These are phyloP conservation scores for Xylariaceae sp. DNA, from an alignment of 2,329 filamentous ascomycete species.

Conservation along the genomic window DNA sequence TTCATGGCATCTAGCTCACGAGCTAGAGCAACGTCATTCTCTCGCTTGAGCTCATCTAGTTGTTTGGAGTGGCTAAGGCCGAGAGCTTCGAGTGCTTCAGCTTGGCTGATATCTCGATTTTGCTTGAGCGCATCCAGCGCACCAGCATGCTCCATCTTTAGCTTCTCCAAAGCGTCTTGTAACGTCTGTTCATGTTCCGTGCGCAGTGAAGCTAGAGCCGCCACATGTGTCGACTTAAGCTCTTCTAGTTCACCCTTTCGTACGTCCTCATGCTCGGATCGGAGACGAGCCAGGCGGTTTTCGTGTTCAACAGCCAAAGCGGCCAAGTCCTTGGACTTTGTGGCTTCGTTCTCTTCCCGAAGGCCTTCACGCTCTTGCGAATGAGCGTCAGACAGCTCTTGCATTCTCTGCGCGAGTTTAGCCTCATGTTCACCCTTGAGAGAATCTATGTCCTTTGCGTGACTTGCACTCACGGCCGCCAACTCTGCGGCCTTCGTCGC, in stretches of 20 bases:
- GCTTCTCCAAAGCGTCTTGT: slow-evolving; percentile 9
- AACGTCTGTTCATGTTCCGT: slow-evolving; percentile 17
- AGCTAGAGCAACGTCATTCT: slow-evolving; percentile 16
- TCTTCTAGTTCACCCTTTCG: slow-evolving; percentile 15
- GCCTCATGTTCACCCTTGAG: slow-evolving; percentile 19
- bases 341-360: slow-evolving; percentile 12
- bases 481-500: slow-evolving; percentile 14
- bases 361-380: slow-evolving; percentile 13
- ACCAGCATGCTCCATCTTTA: slow-evolving; percentile 16
- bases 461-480: slow-evolving; percentile 11
- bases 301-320: slow-evolving; percentile 9
- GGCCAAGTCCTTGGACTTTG: slow-evolving; percentile 15
- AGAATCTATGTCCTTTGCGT: slow-evolving; percentile 13
- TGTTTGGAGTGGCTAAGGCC: slow-evolving; percentile 17
- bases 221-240: slow-evolving; percentile 17
- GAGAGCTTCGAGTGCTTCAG: slow-evolving; percentile 19
- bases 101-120: slow-evolving; percentile 16
- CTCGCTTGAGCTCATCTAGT: slow-evolving; percentile 17
- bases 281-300: slow-evolving; percentile 8
- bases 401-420: slow-evolving; percentile 12
- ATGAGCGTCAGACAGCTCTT: slow-evolving; percentile 16
- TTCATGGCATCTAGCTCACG: slow-evolving; percentile 16
- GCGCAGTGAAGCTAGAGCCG: slow-evolving; percentile 17
- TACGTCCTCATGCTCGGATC: slow-evolving; percentile 9
- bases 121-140: slow-evolving; percentile 19